Evolutionary conservation across 176 grass and related monocot species (phyloP).

Genomic region (Triticum turgidum): DNA sequence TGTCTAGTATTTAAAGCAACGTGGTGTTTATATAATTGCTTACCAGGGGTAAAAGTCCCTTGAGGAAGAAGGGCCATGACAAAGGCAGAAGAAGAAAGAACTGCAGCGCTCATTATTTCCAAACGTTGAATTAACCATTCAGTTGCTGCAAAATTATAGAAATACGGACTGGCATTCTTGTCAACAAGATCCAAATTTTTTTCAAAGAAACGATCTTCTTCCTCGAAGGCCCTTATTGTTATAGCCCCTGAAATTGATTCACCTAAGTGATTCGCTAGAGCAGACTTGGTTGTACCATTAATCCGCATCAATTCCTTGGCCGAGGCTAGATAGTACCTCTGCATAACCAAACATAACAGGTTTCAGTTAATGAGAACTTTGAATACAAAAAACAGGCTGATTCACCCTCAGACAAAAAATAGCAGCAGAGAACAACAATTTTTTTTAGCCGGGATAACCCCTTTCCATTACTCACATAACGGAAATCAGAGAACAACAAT

Average conservation of each 20-base stretch:
- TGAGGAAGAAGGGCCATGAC: constrained; percentile 72
- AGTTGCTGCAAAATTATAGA: constrained; percentile 78
- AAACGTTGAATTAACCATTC: constrained; percentile 91
- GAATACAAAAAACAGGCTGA: constrained; percentile 17
- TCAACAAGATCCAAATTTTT: constrained; percentile 77
- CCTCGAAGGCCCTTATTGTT: constrained; percentile 80
- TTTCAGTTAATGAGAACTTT: neutral
- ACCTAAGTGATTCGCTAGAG: constrained; percentile 80
- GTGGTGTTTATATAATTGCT: neutral
- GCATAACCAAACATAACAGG: constrained; percentile 23
- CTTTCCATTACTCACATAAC: too few relatives aligned
- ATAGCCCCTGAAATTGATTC: constrained; percentile 84
- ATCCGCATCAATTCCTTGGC: constrained; percentile 67
- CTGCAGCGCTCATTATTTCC: constrained; percentile 69
- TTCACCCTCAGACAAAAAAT: neutral
- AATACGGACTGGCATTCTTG: constrained; percentile 79
- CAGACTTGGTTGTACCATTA: constrained; percentile 93
- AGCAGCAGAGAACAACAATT: neutral
- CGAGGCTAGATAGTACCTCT: constrained; percentile 88
- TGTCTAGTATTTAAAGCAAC: constrained; percentile 4
- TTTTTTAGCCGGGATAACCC: too few relatives aligned
- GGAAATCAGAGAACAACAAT: neutral
- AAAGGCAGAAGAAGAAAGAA: constrained; percentile 82
- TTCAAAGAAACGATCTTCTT: constrained; percentile 79
- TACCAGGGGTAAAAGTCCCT: constrained; percentile 78